Base-by-base conservation (phyloP, 768 basidiomycete species). In the Phylloporus arenicola region DNA sequence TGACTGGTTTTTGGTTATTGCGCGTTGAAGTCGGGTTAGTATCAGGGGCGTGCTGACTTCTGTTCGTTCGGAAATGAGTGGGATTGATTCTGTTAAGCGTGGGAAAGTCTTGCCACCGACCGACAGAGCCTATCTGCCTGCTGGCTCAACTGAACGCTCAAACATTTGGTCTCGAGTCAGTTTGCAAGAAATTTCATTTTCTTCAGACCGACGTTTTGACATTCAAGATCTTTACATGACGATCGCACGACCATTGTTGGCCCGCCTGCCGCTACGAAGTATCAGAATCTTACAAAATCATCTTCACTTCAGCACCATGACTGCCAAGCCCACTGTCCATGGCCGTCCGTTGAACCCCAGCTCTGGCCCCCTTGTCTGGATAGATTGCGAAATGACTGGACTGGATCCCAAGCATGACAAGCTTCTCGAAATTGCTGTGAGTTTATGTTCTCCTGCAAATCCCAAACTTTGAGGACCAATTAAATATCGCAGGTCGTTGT, bases 321-420 rank as follows among this genome's bases (percentile, higher is more conserved):
- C 43, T 1, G 14, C 50, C 1, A 34, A 11, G 19, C 34, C 52
- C 9, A 34, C 14, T 9, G 7, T 24, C 44, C 35, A 27, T 5
- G 43, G 19, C 16, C 20, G 35, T 22, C 49, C 4, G 24, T 11
- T 63, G 9, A 53, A 40, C 40, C 53, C 43, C 5, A 37, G 53
- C 11, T 42, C 41, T 1, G 61, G 58, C 5, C 60, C 60, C 7
- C 52, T 63, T 7, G 61, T 61, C 40, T 92, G 89, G 90, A 76
- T 92, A 45, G 89, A 92, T 65, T 89, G 88, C 58, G 89, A 92
- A 70, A 92, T 92, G 79, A 91, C 89, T 3, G 89, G 89, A 4
- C 74, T 92, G 34, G 68, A 86, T 60, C 76, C 76, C 4, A 72
- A 75, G 43, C 82, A 68, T 35, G 86, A 91, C 67, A 82, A 78